phyloP scores from a whole-genome alignment of 2,329 filamentous ascomycete species.

The Lachnellula occidentalis region DNA sequence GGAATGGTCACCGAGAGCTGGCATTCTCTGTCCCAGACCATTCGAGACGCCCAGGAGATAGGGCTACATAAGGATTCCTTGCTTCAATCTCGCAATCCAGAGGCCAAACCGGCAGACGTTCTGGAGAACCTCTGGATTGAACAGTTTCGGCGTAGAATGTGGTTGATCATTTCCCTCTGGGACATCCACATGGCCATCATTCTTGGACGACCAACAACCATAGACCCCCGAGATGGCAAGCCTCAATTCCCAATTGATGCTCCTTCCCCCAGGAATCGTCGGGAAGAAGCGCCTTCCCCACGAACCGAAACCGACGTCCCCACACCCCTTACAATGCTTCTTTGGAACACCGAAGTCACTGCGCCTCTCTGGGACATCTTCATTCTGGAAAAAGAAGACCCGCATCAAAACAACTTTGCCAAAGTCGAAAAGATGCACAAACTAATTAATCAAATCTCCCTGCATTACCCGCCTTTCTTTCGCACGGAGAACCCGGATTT shows the following conservation, averaged over 20 bases:
- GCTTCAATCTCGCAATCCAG: slow-evolving; percentile 39
- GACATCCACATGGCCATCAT: slow-evolving; percentile 33
- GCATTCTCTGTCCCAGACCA: slow-evolving; percentile 45
- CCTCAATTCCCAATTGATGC: slow-evolving; percentile 50
- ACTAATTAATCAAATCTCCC: slow-evolving; percentile 43
- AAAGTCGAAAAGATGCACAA: slow-evolving; percentile 51
- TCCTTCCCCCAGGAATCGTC: slow-evolving; percentile 41
- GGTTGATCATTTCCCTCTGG: slow-evolving; percentile 48
- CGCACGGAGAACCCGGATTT: slow-evolving; percentile 52
- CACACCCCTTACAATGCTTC: slow-evolving; percentile 47
- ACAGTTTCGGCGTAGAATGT: slow-evolving; percentile 50
- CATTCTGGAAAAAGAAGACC: slow-evolving; percentile 48
- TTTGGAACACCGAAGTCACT: slow-evolving; percentile 46
- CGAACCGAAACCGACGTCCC: slow-evolving; percentile 45
- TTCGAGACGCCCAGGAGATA: slow-evolving; percentile 58
- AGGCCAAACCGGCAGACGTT: slow-evolving; percentile 42
- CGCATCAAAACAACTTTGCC: slow-evolving; percentile 48
- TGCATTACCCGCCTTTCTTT: slow-evolving; percentile 47
- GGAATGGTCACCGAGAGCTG: slow-evolving; percentile 51
- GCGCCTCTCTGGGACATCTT: slow-evolving; percentile 47
- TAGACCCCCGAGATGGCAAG: slow-evolving; percentile 43
- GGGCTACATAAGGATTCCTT: slow-evolving; percentile 50
- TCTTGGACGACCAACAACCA: slow-evolving; percentile 38
- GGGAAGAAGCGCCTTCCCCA: slow-evolving; percentile 42
- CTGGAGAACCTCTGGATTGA: slow-evolving; percentile 54